These are phyloP conservation scores for Monosporozyma solicola DNA, from an alignment of 805 yeast genomes.

Conservation along the genomic window DNA sequence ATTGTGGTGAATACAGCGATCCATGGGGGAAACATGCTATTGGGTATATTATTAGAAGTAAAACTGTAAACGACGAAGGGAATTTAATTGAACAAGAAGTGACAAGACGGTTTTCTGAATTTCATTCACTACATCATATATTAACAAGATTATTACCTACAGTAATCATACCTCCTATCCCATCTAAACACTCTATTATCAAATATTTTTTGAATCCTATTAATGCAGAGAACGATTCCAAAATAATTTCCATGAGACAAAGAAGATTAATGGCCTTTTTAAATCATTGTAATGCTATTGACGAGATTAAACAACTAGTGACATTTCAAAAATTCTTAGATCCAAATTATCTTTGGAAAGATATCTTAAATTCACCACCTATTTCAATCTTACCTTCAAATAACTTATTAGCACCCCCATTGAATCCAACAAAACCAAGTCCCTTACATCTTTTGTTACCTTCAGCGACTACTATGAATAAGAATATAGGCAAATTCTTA, in stretches of 20 bases:
- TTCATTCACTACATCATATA: slow-evolving; percentile 69
- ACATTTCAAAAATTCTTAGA: slow-evolving; percentile 73
- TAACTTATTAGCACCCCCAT: slow-evolving; percentile 51
- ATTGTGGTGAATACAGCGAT: slow-evolving; percentile 81
- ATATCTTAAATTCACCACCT: slow-evolving; percentile 53
- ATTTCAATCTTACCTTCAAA: slow-evolving; percentile 44
- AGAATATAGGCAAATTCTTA: background rate
- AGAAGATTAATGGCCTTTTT: slow-evolving; percentile 69
- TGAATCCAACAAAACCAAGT: slow-evolving; percentile 47
- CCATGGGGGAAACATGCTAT: slow-evolving; percentile 69
- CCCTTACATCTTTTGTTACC: slow-evolving; percentile 58
- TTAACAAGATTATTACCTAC: slow-evolving; percentile 71
- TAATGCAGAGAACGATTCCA: slow-evolving; percentile 35
- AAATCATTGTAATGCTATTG: slow-evolving; percentile 58
- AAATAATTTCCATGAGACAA: slow-evolving; percentile 57
- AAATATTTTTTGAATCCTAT: slow-evolving; percentile 37
- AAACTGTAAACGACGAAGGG: slow-evolving; percentile 11
- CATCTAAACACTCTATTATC: slow-evolving; percentile 66
- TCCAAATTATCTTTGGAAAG: slow-evolving; percentile 78
- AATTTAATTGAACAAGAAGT: slow-evolving; percentile 37
- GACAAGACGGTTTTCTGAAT: slow-evolving; percentile 84
- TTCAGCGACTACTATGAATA: slow-evolving; percentile 42
- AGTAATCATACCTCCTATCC: slow-evolving; percentile 84
- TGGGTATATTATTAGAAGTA: slow-evolving; percentile 66
- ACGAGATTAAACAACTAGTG: slow-evolving; percentile 46